A percentile compares a stretch with the other conserved stretches of the same genome.
Evolutionary conservation across 768 basidiomycete genomes (phyloP).

Genomic region (Pulveroboletus sp.): DNA sequence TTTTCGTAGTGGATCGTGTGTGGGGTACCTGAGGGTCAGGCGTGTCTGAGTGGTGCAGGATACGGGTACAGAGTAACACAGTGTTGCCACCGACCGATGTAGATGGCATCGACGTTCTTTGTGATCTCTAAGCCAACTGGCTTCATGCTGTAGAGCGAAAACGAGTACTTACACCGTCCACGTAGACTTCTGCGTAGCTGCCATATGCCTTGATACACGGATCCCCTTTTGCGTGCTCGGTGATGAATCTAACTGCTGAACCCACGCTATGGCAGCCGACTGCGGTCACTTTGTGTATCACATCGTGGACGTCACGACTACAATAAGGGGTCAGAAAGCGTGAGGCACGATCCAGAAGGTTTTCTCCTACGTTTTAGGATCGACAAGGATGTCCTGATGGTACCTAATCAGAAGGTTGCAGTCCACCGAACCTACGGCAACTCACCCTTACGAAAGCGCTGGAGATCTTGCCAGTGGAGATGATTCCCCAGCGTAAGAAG

Average conservation of each 20-base stretch:
- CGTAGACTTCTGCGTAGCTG: constrained; percentile 67
- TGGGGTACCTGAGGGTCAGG: constrained; percentile 58
- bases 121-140: background rate
- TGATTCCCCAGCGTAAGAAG: constrained; percentile 77
- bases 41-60: background rate
- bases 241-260: constrained; percentile 69
- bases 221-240: constrained; percentile 45
- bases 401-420: constrained; percentile 1
- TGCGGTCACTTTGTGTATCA: constrained; percentile 63
- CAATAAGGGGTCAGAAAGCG: background rate
- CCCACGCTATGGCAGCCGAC: constrained; percentile 71
- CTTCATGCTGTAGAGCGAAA: background rate
- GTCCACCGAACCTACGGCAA: background rate
- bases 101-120: constrained; percentile 70
- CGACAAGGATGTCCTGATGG: constrained; percentile 63
- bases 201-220: constrained; percentile 62
- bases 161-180: constrained; percentile 50
- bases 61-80: background rate
- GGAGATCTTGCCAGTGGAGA: constrained; percentile 77
- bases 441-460: constrained; percentile 60
- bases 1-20: constrained; percentile 81
- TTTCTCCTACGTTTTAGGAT: constrained; percentile 63
- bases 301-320: constrained; percentile 63
- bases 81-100: constrained; percentile 49
- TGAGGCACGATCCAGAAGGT: background rate